Evolutionary conservation across 306 rosid genomes (phyloP), one percentile per base, ranked within the genome.

Genomic region (Cajanus cajan): DNA sequence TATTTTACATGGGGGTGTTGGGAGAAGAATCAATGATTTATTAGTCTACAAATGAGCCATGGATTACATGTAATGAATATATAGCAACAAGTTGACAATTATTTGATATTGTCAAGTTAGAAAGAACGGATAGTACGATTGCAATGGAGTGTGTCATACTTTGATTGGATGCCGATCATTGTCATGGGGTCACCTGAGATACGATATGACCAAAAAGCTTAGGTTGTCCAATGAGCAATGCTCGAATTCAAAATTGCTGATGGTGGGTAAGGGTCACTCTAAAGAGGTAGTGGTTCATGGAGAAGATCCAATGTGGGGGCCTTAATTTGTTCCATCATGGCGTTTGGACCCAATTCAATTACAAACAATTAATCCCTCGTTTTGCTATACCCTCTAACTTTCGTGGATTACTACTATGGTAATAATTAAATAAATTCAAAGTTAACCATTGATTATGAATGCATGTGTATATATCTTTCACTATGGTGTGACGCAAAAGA

Each of bases 211-310:
- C 15, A 73, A 31, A 73, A 81, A 45, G 65, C 44, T 21, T 34
- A 45, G 13, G 2, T 14, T 70, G 15, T 55, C 43, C 59, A 64
- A 40, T 50, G 21, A 50, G 45, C 18, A 15, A 16, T 6, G 16
- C 45, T 19, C 71, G 44, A 74, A 66, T 74, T 74, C 80, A 57
- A 81, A 81, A 44, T 57, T 22, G 80, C 65, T 81, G 80, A 72
- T 36, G 37, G 62, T 33, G 51, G 64, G 21, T 9, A 47, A 18
- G 34, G 71, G 71, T 73, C 52, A 73, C 67, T 12, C 24, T 33
- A 19, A 33, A 43, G 76, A 71, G 68, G 62, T 55, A 63, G 58
- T 63, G 67, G 15, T 72, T 63, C 61, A 54, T 72, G 31, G 12
- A 68, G 63, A 9, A 69, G 39, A 65, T 63, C 55, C 65, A 64